phyloP scores from a whole-genome alignment of 169 alveolate genomes.

The Plasmodium vivax region DNA sequence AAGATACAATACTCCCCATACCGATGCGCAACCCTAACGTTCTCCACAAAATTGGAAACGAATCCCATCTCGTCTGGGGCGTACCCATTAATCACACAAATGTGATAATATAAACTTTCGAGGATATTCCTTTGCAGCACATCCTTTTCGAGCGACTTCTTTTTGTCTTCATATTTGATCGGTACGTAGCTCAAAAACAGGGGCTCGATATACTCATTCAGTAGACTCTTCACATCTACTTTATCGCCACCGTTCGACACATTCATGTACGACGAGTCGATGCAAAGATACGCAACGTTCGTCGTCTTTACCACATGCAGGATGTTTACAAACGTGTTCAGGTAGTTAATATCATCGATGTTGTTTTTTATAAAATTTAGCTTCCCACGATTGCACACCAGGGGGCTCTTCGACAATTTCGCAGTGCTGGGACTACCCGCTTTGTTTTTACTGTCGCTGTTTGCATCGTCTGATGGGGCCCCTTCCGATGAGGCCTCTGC shows the following conservation, averaged over 20 bases:
- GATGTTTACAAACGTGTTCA: slow-evolving; percentile 61
- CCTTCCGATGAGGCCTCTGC: not conserved
- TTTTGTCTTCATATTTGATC: slow-evolving; percentile 68
- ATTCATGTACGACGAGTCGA: slow-evolving; percentile 50
- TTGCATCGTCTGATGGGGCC: not conserved
- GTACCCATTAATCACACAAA: slow-evolving; percentile 54
- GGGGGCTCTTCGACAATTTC: not conserved
- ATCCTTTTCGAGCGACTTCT: slow-evolving; percentile 30
- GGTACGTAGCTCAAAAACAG: slow-evolving; percentile 81
- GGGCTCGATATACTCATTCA: slow-evolving; percentile 79
- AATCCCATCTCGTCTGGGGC: slow-evolving; percentile 9
- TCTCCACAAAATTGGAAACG: slow-evolving; percentile 20
- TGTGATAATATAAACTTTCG: slow-evolving; percentile 58
- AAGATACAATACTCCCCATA: slow-evolving; percentile 39
- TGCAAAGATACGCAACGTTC: slow-evolving; percentile 57
- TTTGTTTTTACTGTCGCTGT: not conserved
- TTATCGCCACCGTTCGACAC: slow-evolving; percentile 1
- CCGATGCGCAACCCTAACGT: slow-evolving; percentile 11
- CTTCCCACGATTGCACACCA: not conserved
- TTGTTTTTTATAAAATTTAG: slow-evolving; percentile 35
- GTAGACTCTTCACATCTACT: slow-evolving; percentile 8
- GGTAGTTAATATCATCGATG: slow-evolving; percentile 55
- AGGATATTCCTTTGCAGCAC: slow-evolving; percentile 26
- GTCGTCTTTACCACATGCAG: slow-evolving; percentile 53
- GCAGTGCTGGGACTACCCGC: too few relatives aligned